Evolutionary conservation across 352 stramenopile species (phyloP).

Genomic region (Hyaloperonospora arabidopsidis): DNA sequence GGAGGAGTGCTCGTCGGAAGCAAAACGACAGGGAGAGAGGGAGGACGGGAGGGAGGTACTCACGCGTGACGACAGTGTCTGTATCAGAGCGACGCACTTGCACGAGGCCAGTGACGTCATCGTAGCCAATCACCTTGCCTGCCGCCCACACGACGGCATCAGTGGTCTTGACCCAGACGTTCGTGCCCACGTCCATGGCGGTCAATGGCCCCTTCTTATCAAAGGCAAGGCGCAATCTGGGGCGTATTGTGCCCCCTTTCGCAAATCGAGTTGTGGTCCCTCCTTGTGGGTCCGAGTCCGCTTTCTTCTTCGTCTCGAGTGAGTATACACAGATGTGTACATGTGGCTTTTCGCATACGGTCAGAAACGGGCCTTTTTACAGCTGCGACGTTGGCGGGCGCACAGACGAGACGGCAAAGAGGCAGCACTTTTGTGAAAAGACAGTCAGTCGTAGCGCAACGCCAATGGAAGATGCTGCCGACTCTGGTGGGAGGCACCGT

Average conservation of each 20-base stretch:
- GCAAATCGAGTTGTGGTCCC: no score
- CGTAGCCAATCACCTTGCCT: slow-evolving; percentile 62
- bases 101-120: slow-evolving; percentile 42
- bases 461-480: no score
- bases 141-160: slow-evolving; percentile 55
- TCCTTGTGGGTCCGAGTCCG: no score
- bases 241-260: no score
- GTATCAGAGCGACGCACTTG: slow-evolving; percentile 31
- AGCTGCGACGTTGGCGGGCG: slow-evolving; percentile 2
- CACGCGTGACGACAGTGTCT: slow-evolving; percentile 37
- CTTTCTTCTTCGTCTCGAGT: no score
- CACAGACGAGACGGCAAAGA: no score
- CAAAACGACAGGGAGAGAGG: neutral
- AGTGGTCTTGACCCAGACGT: slow-evolving; percentile 69
- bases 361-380: neutral
- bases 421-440: no score
- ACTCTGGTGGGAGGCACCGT: no score
- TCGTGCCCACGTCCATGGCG: slow-evolving; percentile 72
- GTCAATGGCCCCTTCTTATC: neutral
- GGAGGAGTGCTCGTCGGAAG: neutral
- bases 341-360: neutral
- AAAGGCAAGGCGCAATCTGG: neutral
- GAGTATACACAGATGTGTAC: no score
- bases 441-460: no score
- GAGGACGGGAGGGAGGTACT: no score